phyloP scores from a whole-genome alignment of 768 basidiomycete species.

The Podaxis mareebaensis region DNA sequence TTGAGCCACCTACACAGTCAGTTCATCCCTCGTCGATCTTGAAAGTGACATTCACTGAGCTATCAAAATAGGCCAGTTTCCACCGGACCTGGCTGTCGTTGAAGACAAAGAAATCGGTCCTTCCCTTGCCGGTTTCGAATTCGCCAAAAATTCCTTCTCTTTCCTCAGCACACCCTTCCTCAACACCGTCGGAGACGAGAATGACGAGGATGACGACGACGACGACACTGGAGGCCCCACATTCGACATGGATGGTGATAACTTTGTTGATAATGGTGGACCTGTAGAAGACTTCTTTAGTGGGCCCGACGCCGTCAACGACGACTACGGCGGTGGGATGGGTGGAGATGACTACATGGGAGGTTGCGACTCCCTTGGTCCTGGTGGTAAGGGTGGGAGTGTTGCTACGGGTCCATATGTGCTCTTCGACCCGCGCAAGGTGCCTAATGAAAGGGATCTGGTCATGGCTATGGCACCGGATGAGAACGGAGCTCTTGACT shows the following conservation, averaged over 20 bases:
- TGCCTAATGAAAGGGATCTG: slow-evolving; percentile 75
- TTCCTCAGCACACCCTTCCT: slow-evolving; percentile 65
- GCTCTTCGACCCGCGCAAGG: slow-evolving; percentile 84
- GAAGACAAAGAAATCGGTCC: slow-evolving; percentile 77
- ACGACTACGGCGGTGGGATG: slow-evolving; percentile 35
- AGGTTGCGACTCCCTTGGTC: slow-evolving; percentile 36
- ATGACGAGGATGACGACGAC: slow-evolving; percentile 30
- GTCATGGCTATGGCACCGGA: slow-evolving; percentile 81
- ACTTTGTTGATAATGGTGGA: slow-evolving; percentile 8
- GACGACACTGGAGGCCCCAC: slow-evolving; percentile 36
- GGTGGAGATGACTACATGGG: slow-evolving; percentile 42
- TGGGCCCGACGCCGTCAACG: slow-evolving; percentile 44
- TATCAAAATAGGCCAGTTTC: slow-evolving; percentile 55
- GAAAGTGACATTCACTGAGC: slow-evolving; percentile 14
- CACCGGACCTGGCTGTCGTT: slow-evolving; percentile 69
- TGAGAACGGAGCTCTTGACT: slow-evolving; percentile 71
- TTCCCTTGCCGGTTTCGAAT: slow-evolving; percentile 78
- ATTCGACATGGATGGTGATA: slow-evolving; percentile 33
- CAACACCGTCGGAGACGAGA: slow-evolving; percentile 52
- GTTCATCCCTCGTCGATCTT: slow-evolving; percentile 23
- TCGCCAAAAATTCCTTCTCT: slow-evolving; percentile 64
- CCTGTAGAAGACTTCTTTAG: too few relatives aligned
- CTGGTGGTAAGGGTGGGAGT: slow-evolving; percentile 22
- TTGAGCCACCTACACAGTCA: slow-evolving; percentile 61
- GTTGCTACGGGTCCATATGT: slow-evolving; percentile 52